Evolutionary conservation across 2,329 filamentous ascomycete species (phyloP).

Genomic region (Dactylonectria estremocensis): DNA sequence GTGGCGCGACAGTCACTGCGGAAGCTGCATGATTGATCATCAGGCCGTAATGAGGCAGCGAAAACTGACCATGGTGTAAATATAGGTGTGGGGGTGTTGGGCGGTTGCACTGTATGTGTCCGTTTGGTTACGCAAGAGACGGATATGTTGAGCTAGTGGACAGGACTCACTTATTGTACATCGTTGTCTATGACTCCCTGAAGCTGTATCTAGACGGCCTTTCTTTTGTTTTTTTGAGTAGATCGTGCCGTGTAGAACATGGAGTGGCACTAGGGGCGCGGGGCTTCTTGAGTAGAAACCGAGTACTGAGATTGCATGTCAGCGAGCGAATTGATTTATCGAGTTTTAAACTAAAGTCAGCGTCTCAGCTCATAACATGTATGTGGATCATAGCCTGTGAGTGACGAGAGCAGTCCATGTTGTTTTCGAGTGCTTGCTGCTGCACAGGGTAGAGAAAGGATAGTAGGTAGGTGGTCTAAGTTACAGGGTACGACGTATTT

Average conservation of each 20-base stretch:
- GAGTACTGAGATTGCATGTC: neutral
- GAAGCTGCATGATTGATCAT: conserved; percentile 67
- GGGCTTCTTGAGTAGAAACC: neutral
- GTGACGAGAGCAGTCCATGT: too few species aligned
- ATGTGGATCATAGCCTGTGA: too few species aligned
- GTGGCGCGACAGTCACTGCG: conserved; percentile 70
- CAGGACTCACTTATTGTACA: neutral
- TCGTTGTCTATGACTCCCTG: too few species aligned
- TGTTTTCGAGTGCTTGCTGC: too few species aligned
- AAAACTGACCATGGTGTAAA: conserved; percentile 44
- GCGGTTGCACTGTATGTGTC: neutral
- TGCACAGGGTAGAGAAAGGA: too few species aligned
- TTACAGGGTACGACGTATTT: neutral
- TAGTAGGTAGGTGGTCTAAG: too few species aligned
- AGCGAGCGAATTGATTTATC: neutral
- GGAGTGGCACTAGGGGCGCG: neutral
- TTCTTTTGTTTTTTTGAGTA: neutral
- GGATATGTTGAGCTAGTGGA: neutral
- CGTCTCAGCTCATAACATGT: too few species aligned
- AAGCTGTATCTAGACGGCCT: neutral
- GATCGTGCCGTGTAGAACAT: neutral
- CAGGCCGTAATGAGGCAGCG: conserved; percentile 51
- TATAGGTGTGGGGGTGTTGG: conserved; percentile 2
- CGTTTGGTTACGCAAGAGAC: neutral
- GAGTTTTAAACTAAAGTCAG: neutral